phyloP scores from a whole-genome alignment of 1,139 yeast species.

The Magnusiomyces suaveolens region DNA sequence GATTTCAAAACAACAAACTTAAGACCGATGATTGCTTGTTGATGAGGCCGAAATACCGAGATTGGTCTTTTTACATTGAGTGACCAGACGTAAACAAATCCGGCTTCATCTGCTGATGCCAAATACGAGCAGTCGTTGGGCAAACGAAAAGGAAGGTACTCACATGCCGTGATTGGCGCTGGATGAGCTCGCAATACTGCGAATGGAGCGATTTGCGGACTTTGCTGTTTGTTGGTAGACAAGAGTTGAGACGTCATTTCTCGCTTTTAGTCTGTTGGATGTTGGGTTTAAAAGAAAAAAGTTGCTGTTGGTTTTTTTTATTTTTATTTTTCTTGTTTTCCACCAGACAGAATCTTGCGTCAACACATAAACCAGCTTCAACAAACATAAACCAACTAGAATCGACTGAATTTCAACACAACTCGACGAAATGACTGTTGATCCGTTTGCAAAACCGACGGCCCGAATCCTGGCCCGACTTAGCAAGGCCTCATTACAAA shows the following conservation, averaged over 20 bases:
- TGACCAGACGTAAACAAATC: slow-evolving; percentile 35
- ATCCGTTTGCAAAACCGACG: too few relatives aligned
- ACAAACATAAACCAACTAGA: not conserved
- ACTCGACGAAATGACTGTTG: too few relatives aligned
- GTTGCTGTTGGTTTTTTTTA: not conserved
- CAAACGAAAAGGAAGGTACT: slow-evolving; percentile 16
- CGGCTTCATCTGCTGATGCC: slow-evolving; percentile 32
- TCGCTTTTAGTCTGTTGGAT: too few relatives aligned
- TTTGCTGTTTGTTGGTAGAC: too few relatives aligned
- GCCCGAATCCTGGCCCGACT: too few relatives aligned
- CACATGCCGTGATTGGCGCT: slow-evolving; percentile 21
- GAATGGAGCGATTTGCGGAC: not conserved
- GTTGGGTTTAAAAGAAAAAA: not conserved
- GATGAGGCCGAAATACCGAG: slow-evolving; percentile 32
- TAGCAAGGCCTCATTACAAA: too few relatives aligned
- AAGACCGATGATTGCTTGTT: slow-evolving; percentile 26
- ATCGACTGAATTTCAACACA: not conserved
- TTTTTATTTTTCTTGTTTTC: not conserved
- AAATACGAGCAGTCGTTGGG: not conserved
- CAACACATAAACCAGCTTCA: not conserved
- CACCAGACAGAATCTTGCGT: not conserved
- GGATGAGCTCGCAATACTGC: slow-evolving; percentile 27
- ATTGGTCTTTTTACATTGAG: slow-evolving; percentile 30
- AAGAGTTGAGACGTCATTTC: not conserved
- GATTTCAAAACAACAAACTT: slow-evolving; percentile 4